Conservation (phyloP, 176 grass and related monocot genomes). For the Avena insularis region DNA sequence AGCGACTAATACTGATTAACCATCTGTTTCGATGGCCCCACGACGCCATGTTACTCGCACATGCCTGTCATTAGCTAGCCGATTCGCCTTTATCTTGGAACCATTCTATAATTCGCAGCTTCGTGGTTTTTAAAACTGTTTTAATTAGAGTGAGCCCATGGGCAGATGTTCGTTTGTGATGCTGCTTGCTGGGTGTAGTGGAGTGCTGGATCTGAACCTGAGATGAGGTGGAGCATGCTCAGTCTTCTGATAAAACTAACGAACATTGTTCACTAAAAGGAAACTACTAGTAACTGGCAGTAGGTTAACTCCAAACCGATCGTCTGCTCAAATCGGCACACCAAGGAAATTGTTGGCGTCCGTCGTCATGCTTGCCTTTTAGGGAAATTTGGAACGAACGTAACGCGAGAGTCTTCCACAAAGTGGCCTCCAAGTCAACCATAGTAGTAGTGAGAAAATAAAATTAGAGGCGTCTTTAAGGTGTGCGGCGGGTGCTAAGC, state of each 20-base stretch:
- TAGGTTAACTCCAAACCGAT: no score
- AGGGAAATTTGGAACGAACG: no score
- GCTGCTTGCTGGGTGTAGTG: background rate
- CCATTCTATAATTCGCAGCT: slow-evolving; percentile 2
- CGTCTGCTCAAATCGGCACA: no score
- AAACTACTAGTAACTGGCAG: no score
- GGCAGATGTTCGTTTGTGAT: background rate
- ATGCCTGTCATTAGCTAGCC: slow-evolving; percentile 48
- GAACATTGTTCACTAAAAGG: background rate
- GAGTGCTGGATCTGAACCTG: background rate
- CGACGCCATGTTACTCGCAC: slow-evolving; percentile 60
- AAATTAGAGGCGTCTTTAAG: no score
- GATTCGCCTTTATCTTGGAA: slow-evolving; percentile 51
- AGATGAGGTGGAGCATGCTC: background rate
- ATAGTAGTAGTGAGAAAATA: no score
- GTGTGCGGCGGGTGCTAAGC: no score
- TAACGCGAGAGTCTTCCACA: no score
- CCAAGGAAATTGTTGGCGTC: no score
- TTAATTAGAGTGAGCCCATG: background rate
- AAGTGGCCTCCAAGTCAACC: no score
- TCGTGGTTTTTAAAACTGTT: background rate
- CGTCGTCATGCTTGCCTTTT: no score
- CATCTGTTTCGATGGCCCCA: slow-evolving; percentile 42
- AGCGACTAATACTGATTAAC: slow-evolving; percentile 26
- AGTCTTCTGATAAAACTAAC: background rate